These are phyloP conservation scores for Eucalyptus marginata DNA, from an alignment of 345 rosid species.

Conservation along the genomic window DNA sequence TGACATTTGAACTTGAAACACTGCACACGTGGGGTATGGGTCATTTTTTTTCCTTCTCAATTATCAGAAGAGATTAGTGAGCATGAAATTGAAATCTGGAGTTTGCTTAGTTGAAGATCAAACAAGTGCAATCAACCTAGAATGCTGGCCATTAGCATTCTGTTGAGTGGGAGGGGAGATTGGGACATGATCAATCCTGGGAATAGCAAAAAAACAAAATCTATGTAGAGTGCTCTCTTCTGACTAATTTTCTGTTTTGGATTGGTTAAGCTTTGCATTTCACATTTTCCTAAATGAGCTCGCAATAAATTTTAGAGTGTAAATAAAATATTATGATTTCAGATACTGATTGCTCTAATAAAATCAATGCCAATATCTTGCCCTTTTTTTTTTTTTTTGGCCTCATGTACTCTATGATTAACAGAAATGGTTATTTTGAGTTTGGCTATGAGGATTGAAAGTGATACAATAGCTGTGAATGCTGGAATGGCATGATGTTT, in stretches of 20 bases:
- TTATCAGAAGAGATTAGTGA: background rate
- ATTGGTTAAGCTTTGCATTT: background rate
- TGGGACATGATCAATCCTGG: background rate
- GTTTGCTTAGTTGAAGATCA: background rate
- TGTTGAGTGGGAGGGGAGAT: background rate
- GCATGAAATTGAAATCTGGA: background rate
- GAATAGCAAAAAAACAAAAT: background rate
- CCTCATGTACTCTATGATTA: background rate
- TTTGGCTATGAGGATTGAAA: background rate
- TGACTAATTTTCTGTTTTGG: background rate
- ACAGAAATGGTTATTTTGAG: background rate
- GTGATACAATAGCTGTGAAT: background rate
- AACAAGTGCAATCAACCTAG: background rate
- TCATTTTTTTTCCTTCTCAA: background rate
- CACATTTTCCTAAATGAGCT: background rate
- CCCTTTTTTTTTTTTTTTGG: background rate
- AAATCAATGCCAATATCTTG: background rate
- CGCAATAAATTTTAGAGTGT: background rate
- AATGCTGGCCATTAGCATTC: background rate
- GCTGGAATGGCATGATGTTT: background rate
- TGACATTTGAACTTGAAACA: background rate
- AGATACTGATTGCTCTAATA: background rate
- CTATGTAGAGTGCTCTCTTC: background rate
- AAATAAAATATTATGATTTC: background rate
- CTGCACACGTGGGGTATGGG: background rate